phyloP scores from a whole-genome alignment of 345 rosid genomes.

The Eucalyptus caleyi region DNA sequence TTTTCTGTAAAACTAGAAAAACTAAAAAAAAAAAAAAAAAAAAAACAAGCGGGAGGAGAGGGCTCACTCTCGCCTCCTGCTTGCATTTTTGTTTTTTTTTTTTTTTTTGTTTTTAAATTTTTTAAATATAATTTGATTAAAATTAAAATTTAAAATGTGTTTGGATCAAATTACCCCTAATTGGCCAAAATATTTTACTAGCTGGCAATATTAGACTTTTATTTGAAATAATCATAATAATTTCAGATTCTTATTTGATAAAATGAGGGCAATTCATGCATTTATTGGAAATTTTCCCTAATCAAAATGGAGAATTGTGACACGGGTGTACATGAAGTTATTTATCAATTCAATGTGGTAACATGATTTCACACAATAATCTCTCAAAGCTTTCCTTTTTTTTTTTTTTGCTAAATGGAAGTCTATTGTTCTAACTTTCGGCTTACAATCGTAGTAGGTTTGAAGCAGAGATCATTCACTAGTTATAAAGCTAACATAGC shows the following conservation, averaged over 20 bases:
- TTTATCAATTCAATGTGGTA: not conserved
- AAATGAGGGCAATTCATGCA: rapidly evolving
- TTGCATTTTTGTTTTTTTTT: too few species aligned
- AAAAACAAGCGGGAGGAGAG: too few species aligned
- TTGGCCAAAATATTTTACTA: too few species aligned
- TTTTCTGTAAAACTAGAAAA: too few species aligned
- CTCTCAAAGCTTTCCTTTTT: not conserved
- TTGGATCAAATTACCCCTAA: too few species aligned
- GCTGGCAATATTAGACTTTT: too few species aligned
- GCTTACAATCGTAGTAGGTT: not conserved
- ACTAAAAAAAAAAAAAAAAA: too few species aligned
- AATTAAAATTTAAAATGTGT: too few species aligned
- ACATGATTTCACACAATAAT: not conserved
- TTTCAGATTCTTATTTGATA: rapidly evolving
- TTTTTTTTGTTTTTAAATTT: rapidly evolving
- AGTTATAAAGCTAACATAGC: not conserved
- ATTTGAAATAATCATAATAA: rapidly evolving
- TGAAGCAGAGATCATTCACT: not conserved
- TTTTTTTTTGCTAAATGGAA: not conserved
- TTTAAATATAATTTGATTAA: too few species aligned
- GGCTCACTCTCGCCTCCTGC: too few species aligned
- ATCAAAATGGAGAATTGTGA: not conserved
- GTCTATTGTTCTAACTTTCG: not conserved
- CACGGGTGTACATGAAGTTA: not conserved
- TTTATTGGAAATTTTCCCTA: rapidly evolving